A percentile compares a stretch with the other conserved stretches of the same genome.
Evolutionary conservation across 2,329 filamentous ascomycete species (phyloP).

Genomic region (Talaromyces sp.): DNA sequence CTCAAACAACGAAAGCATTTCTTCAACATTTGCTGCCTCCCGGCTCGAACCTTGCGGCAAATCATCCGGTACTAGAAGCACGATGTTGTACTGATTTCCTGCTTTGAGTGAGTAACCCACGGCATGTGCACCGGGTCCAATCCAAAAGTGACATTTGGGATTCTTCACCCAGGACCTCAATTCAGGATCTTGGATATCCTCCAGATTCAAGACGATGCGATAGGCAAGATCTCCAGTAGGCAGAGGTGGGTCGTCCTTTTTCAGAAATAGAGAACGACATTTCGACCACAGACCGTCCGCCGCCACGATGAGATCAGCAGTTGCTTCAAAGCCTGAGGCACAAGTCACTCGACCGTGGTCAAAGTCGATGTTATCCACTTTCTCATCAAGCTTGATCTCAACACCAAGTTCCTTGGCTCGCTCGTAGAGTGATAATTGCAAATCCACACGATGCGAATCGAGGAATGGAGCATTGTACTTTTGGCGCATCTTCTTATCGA

Average conservation of each 20-base stretch:
- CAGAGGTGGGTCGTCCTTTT: neutral
- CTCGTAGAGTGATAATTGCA: slow-evolving; percentile 28
- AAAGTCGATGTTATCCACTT: neutral
- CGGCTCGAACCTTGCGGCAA: neutral
- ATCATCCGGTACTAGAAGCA: neutral
- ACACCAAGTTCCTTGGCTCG: neutral
- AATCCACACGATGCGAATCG: slow-evolving; percentile 48
- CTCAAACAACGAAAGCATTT: neutral
- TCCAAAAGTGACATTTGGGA: neutral
- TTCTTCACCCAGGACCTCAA: neutral
- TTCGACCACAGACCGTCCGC: neutral
- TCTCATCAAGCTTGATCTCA: neutral
- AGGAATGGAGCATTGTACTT: slow-evolving; percentile 40
- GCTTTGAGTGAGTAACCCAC: neutral
- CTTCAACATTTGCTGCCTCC: neutral
- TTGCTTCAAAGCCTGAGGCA: neutral
- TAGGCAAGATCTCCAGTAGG: neutral
- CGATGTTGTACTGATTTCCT: neutral
- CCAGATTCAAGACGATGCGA: neutral
- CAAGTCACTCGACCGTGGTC: neutral
- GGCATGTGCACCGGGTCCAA: neutral
- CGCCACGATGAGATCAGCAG: neutral
- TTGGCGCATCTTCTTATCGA: slow-evolving; percentile 21
- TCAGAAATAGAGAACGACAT: neutral
- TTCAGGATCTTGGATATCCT: neutral